Evolutionary conservation across 441 rosid species (phyloP).

Genomic region (Populus hybrid): DNA sequence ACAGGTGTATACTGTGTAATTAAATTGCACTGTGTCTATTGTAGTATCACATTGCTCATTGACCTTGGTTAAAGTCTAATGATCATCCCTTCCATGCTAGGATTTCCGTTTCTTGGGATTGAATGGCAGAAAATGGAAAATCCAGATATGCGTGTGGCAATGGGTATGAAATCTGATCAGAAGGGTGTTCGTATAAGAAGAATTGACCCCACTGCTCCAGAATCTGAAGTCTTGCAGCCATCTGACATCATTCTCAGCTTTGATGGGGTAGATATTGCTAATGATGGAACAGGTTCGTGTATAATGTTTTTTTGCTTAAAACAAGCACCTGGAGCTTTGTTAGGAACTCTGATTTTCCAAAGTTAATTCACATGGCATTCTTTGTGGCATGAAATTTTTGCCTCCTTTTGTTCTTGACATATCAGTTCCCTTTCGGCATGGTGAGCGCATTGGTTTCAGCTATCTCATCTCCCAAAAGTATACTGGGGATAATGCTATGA

Average conservation of each 20-base stretch:
- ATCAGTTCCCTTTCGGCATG: slow-evolving; percentile 87
- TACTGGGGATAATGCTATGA: slow-evolving; percentile 74
- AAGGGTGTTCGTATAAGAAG: slow-evolving; percentile 92
- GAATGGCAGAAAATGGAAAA: slow-evolving; percentile 99
- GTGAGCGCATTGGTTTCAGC: slow-evolving; percentile 93
- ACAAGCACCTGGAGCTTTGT: background rate
- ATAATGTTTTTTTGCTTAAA: no score
- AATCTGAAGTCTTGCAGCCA: slow-evolving; percentile 74
- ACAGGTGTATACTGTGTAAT: background rate
- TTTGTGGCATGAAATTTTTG: background rate
- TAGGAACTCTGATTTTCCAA: background rate
- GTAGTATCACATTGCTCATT: background rate
- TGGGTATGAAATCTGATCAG: slow-evolving; percentile 80
- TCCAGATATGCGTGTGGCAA: slow-evolving; percentile 69
- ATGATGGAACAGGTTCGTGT: slow-evolving; percentile 85
- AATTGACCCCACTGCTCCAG: slow-evolving; percentile 88
- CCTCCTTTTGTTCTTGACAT: slow-evolving; percentile 6
- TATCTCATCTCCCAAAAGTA: slow-evolving; percentile 92
- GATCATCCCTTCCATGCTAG: slow-evolving; percentile 24
- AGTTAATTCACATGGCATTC: background rate
- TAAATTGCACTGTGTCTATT: background rate
- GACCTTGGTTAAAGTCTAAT: background rate
- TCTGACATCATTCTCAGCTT: slow-evolving; percentile 84
- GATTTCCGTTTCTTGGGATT: slow-evolving; percentile 85
- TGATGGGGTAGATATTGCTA: slow-evolving; percentile 81